Conservation (phyloP, 306 rosid genomes). For the Coriaria nepalensis region DNA sequence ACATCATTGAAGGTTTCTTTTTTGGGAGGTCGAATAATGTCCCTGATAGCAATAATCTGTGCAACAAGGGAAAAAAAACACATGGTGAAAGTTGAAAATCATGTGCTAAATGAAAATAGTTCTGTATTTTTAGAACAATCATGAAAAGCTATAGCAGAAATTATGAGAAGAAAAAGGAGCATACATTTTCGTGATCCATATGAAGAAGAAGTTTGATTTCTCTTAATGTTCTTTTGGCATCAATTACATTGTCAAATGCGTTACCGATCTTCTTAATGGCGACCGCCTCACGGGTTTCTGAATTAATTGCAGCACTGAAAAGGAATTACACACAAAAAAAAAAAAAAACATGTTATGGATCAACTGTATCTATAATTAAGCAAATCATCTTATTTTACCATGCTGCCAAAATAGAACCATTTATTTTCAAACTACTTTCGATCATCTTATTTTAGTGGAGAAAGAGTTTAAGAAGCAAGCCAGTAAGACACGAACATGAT, state of each 20-base stretch:
- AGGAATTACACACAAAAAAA: background rate
- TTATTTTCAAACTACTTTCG: too few relatives aligned
- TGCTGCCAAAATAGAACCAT: too few relatives aligned
- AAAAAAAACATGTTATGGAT: too few relatives aligned
- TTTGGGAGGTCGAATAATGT: slow-evolving; percentile 59
- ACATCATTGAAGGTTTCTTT: slow-evolving; percentile 67
- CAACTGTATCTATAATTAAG: background rate
- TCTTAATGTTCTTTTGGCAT: slow-evolving; percentile 74
- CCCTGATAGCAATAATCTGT: slow-evolving; percentile 57
- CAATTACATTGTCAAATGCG: slow-evolving; percentile 56
- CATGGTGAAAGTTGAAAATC: background rate
- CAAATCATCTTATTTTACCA: too few relatives aligned
- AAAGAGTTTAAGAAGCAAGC: too few relatives aligned
- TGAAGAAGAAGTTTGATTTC: slow-evolving; percentile 74
- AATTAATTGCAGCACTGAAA: slow-evolving; percentile 63
- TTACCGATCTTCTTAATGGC: slow-evolving; percentile 79
- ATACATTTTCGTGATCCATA: slow-evolving; percentile 80
- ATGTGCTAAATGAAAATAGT: too few relatives aligned
- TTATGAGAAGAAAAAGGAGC: background rate
- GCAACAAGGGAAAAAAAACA: slow-evolving; percentile 1
- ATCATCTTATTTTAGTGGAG: too few relatives aligned
- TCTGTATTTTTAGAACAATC: too few relatives aligned
- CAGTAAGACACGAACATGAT: too few relatives aligned
- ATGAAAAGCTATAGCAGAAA: too few relatives aligned
- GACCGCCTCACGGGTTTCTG: slow-evolving; percentile 69